These are phyloP conservation scores for Verticillium nonalfalfae DNA, from an alignment of 2,329 filamentous ascomycete genomes.

Conservation along the genomic window DNA sequence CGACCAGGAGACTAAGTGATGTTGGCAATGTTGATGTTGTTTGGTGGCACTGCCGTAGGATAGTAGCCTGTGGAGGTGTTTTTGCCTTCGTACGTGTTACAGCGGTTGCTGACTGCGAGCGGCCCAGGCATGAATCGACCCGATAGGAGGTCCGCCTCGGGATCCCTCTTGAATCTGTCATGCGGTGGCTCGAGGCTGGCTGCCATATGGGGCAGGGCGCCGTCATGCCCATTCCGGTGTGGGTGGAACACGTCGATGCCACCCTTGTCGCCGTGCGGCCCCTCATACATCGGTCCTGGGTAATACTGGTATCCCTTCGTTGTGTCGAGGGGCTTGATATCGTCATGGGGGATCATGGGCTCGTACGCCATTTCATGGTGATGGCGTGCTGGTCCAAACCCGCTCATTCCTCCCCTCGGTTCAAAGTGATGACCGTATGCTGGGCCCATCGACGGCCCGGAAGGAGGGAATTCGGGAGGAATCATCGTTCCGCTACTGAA, in stretches of 20 bases:
- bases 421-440: slow-evolving; percentile 20
- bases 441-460: slow-evolving; percentile 30
- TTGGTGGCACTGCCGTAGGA: slow-evolving; percentile 40
- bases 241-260: slow-evolving; percentile 44
- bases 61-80: slow-evolving; percentile 46
- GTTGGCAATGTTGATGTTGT: slow-evolving; percentile 33
- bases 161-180: slow-evolving; percentile 39
- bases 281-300: slow-evolving; percentile 43
- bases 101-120: slow-evolving; percentile 23
- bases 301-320: slow-evolving; percentile 51
- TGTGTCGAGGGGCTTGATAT: slow-evolving; percentile 41
- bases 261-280: slow-evolving; percentile 13
- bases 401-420: slow-evolving; percentile 26
- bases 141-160: slow-evolving; percentile 36
- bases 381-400: slow-evolving; percentile 34
- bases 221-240: slow-evolving; percentile 25
- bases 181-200: slow-evolving; percentile 18
- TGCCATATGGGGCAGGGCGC: slow-evolving; percentile 23
- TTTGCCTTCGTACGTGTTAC: slow-evolving; percentile 48
- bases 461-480: slow-evolving; percentile 30
- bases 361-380: slow-evolving; percentile 46
- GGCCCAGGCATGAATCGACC: slow-evolving; percentile 38
- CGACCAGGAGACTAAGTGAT: not conserved
- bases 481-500: slow-evolving; percentile 29
- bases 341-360: slow-evolving; percentile 42